Evolutionary conservation across 2,329 filamentous ascomycete genomes (phyloP).

Genomic region (Fusarium illudens): DNA sequence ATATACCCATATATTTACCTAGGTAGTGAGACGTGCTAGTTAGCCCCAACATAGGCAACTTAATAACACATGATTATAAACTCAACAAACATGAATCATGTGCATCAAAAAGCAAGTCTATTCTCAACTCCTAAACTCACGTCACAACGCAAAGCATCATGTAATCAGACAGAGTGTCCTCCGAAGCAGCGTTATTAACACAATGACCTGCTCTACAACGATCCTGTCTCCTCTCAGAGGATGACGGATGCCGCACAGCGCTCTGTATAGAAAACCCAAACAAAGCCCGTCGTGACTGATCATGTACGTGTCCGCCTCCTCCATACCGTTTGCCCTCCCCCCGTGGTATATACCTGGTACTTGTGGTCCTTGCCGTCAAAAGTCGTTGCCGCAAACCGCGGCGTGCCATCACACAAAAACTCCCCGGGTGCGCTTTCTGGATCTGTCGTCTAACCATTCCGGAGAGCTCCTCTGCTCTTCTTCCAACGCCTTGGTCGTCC

Average conservation of each 20-base stretch:
- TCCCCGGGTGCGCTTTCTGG: conserved; percentile 26
- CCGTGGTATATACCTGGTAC: conserved; percentile 36
- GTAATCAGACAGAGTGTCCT: background rate
- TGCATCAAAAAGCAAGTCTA: background rate
- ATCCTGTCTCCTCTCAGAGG: background rate
- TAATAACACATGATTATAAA: background rate
- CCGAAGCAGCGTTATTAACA: background rate
- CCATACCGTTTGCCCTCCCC: conserved; percentile 17
- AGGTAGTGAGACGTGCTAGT: background rate
- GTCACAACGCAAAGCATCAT: background rate
- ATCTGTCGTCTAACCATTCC: conserved; percentile 30
- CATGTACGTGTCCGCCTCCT: conserved; percentile 22
- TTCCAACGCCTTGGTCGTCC: conserved; percentile 20
- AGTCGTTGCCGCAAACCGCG: conserved; percentile 29
- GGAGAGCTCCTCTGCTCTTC: conserved; percentile 26
- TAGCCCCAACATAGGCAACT: background rate
- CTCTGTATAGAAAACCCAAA: conserved; percentile 8
- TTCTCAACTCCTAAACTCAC: background rate
- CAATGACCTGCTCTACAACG: background rate
- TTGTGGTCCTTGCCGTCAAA: conserved; percentile 31
- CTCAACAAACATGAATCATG: background rate
- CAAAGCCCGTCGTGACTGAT: conserved; percentile 26
- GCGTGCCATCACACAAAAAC: conserved; percentile 32
- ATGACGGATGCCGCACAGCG: background rate
- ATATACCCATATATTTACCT: background rate